Percentiles rank a stretch among this genome's conserved stretches.
phyloP scores from a whole-genome alignment of 139 green algal species.

The Picochlorum sp. region DNA sequence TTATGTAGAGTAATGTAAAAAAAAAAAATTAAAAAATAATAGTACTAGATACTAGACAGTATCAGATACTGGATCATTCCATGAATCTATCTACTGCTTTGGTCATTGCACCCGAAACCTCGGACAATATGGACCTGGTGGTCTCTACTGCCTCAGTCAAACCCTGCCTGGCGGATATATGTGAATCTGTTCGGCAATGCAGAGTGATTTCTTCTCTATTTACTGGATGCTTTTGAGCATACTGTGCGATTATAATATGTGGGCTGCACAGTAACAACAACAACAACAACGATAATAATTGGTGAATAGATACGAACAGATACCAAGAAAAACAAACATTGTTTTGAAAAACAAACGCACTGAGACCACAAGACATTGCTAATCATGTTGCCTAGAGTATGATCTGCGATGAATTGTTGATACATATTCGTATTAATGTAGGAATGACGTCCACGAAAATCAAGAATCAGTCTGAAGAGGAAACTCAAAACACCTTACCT shows the following conservation, averaged over 20 bases:
- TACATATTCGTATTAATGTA: neutral
- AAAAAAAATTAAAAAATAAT: slow-evolving; percentile 3
- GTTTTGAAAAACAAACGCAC: slow-evolving; percentile 5
- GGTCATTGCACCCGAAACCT: neutral
- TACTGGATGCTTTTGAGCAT: slow-evolving; percentile 22
- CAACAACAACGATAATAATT: too few relatives aligned
- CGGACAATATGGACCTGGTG: slow-evolving; percentile 10
- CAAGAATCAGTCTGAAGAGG: too few relatives aligned
- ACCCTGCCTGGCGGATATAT: slow-evolving; percentile 12
- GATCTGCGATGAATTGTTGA: slow-evolving; percentile 2
- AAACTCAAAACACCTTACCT: too few relatives aligned
- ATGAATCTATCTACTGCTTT: neutral
- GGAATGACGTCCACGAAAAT: too few relatives aligned
- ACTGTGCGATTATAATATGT: slow-evolving; percentile 17
- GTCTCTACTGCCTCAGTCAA: slow-evolving; percentile 18
- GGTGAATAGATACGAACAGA: neutral
- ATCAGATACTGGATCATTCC: neutral
- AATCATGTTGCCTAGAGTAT: slow-evolving; percentile 27
- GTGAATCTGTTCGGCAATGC: slow-evolving; percentile 15
- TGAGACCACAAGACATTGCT: slow-evolving; percentile 26
- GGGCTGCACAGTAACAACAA: too few relatives aligned
- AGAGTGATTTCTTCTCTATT: slow-evolving; percentile 13
- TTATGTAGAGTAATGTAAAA: too few relatives aligned
- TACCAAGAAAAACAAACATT: slow-evolving; percentile 1
- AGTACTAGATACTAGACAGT: neutral